A percentile compares a stretch with the other conserved stretches of the same genome.
Evolutionary conservation across 108 stramenopile species (phyloP).

Genomic region (Fragilariopsis cylindrus): DNA sequence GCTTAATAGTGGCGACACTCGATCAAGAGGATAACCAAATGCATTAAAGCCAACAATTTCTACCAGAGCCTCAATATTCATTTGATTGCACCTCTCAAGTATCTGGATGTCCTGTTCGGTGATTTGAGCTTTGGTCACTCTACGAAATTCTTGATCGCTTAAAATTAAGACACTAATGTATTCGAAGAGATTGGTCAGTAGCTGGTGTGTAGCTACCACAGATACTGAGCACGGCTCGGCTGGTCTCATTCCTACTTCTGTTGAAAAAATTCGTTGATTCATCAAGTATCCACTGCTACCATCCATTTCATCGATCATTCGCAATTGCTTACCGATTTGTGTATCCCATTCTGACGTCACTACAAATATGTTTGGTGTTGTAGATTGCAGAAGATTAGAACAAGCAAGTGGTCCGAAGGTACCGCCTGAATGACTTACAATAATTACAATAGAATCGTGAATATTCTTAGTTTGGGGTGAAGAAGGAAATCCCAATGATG

Average conservation of each 20-base stretch:
- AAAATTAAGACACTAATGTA: constrained; percentile 57
- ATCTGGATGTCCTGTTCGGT: constrained; percentile 55
- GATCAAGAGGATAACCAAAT: constrained; percentile 29
- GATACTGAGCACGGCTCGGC: constrained; percentile 76
- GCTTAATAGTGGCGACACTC: constrained; percentile 8
- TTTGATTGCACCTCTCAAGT: constrained; percentile 52
- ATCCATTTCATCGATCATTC: constrained; percentile 38
- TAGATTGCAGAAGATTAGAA: constrained; percentile 58
- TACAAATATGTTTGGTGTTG: constrained; percentile 56
- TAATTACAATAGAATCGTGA: constrained; percentile 66
- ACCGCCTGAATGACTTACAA: constrained; percentile 72
- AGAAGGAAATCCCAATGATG: constrained; percentile 55
- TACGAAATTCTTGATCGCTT: constrained; percentile 46
- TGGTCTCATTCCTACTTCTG: constrained; percentile 65
- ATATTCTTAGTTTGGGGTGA: constrained; percentile 44
- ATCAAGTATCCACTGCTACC: constrained; percentile 26
- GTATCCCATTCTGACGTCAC: constrained; percentile 71
- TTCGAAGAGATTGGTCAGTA: constrained; percentile 66
- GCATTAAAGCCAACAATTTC: constrained; percentile 54
- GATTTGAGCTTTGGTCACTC: constrained; percentile 48
- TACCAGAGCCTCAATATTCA: constrained; percentile 52
- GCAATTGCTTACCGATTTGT: constrained; percentile 72
- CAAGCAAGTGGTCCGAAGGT: constrained; percentile 70
- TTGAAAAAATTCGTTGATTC: constrained; percentile 61
- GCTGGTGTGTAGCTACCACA: constrained; percentile 71